These are phyloP conservation scores for Mycena leptocephala DNA, from an alignment of 768 basidiomycete genomes.

Conservation along the genomic window DNA sequence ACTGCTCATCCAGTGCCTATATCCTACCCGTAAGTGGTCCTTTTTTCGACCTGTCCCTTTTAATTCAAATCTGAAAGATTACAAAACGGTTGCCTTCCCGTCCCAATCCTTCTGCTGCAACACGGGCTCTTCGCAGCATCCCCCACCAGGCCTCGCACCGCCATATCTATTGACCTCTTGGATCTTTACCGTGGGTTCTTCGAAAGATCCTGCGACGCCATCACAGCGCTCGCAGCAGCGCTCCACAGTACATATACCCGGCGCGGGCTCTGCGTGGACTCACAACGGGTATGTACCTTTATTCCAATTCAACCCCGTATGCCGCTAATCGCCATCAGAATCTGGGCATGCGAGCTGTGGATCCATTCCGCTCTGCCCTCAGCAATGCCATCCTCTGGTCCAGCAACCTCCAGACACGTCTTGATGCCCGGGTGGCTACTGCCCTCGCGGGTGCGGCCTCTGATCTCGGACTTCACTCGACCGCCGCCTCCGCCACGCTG, in stretches of 20 bases:
- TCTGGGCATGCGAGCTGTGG: too few species aligned
- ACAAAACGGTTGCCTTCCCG: neutral
- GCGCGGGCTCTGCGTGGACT: constrained; percentile 16
- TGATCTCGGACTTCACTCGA: too few species aligned
- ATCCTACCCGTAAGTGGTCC: neutral
- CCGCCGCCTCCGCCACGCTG: too few species aligned
- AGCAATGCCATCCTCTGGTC: too few species aligned
- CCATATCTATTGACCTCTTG: constrained; percentile 35
- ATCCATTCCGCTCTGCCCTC: constrained; percentile 41
- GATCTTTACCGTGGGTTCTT: constrained; percentile 26
- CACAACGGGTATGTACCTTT: neutral
- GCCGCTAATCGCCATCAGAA: neutral
- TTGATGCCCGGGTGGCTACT: too few species aligned
- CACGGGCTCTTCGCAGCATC: constrained; percentile 37
- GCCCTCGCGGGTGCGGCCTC: too few species aligned
- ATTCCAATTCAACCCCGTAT: neutral
- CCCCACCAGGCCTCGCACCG: constrained; percentile 30
- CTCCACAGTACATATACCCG: constrained; percentile 30
- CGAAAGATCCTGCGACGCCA: constrained; percentile 38
- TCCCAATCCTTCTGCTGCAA: constrained; percentile 25
- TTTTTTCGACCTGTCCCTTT: neutral
- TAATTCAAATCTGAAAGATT: neutral
- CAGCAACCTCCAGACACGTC: too few species aligned
- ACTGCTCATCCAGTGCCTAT: neutral
- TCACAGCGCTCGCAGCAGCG: constrained; percentile 35